Evolutionary conservation across 352 stramenopile genomes (phyloP), one percentile per base, ranked within the genome.

Genomic region (Phytophthora crassamura): DNA sequence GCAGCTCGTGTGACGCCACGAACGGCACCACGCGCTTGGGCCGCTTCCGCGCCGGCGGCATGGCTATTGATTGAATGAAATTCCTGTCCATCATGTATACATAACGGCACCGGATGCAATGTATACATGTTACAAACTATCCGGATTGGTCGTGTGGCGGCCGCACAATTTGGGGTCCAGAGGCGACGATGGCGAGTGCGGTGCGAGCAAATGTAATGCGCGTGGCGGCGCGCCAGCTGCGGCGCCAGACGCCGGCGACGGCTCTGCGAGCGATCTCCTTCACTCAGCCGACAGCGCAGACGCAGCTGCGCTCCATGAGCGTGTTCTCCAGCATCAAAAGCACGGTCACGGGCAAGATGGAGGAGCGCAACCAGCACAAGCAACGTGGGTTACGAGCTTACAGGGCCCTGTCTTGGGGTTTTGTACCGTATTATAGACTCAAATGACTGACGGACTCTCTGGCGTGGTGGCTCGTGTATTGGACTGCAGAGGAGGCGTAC

Each of bases 351-450:
- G 64, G 72, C 62, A 94, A 93, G 71, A 69, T 95, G 59, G 81
- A 94, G 71, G 77, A 93, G 70, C 84, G 86, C 72, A 94, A 91
- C 65, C 72, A 90, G 41, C 74, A 69, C 47, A 95, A 95, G 65
- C 81, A 91, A 50, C 75, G 86, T 94, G 49, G 49, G 12, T 16
- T 42, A 9, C 45, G n/a, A 16, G 28, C 9, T 18, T 39, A 28
- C 25, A 28, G 25, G 25, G 25, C 25, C 25, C 25, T 28, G 25
- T 6, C 0, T 28, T 32, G 28, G 28, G 28, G 5, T 16, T 15
- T 32, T 36, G 25, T 15, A n/a, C 28, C 1, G 28, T 61, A 28
- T 0, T 54, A 7, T 15, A 9, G 14, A 11, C 18, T 48, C 20
- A 39, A 28, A 10, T 34, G 16, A 18, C 32, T 61, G 52, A 65